phyloP scores from a whole-genome alignment of 495 filamentous ascomycete species.

The Penicillium soppii region DNA sequence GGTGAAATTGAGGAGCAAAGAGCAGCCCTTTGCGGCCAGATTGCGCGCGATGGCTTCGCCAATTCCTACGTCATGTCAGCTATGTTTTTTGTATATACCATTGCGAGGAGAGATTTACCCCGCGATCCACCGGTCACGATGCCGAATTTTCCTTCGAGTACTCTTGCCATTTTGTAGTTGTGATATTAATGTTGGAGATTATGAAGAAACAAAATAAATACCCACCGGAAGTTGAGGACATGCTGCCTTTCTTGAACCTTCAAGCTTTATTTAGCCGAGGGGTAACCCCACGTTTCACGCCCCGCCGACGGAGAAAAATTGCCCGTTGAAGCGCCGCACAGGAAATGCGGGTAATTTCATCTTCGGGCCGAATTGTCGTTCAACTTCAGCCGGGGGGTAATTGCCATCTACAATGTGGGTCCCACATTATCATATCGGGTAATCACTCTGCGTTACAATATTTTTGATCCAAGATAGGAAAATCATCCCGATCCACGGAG shows the following conservation, averaged over 20 bases:
- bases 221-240: background rate
- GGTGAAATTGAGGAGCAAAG: conserved; percentile 69
- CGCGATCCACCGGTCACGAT: conserved; percentile 78
- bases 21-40: conserved; percentile 70
- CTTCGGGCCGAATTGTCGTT: conserved; percentile 17
- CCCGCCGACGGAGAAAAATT: conserved; percentile 27
- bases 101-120: conserved; percentile 44
- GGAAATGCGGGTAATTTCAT: conserved; percentile 19
- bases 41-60: conserved; percentile 81
- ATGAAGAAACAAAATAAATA: conserved; percentile 3
- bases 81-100: background rate
- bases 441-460: no score
- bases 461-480: no score
- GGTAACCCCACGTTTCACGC: conserved; percentile 2
- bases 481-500: no score
- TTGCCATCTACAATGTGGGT: no score
- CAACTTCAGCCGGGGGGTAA: no score
- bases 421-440: no score
- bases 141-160: conserved; percentile 65
- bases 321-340: conserved; percentile 15
- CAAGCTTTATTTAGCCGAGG: conserved; percentile 25
- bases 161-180: conserved; percentile 26
- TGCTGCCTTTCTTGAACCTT: background rate
- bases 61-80: conserved; percentile 59
- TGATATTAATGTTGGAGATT: background rate